These are phyloP conservation scores for Cyclocybe cylindracea DNA, from an alignment of 768 basidiomycete genomes.

Conservation along the genomic window DNA sequence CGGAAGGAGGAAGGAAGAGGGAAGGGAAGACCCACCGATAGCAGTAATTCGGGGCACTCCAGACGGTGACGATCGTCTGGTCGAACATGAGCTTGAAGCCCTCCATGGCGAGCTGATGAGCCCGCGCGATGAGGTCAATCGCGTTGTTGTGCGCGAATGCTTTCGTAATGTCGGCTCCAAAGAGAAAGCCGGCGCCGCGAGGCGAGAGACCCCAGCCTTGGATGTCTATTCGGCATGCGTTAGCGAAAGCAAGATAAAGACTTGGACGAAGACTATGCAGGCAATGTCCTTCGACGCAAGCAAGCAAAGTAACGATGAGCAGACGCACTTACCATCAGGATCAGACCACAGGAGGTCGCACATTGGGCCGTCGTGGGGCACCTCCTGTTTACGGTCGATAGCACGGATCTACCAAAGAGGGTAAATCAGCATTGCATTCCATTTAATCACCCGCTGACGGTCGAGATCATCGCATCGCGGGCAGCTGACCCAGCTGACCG, in stretches of 20 bases:
- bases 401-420: slow-evolving; percentile 69
- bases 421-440: not conserved
- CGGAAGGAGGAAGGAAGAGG: no score
- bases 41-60: slow-evolving; percentile 98
- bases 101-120: slow-evolving; percentile 98
- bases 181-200: slow-evolving; percentile 95
- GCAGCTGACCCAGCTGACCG: no score
- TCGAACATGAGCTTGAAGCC: slow-evolving; percentile 99
- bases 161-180: slow-evolving; percentile 91
- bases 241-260: not conserved
- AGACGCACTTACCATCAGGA: slow-evolving; percentile 77
- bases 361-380: slow-evolving; percentile 98
- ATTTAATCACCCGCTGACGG: no score
- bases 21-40: slow-evolving; percentile 76
- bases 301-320: slow-evolving; percentile 1
- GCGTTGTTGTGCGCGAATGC: slow-evolving; percentile 88
- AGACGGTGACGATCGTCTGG: slow-evolving; percentile 91
- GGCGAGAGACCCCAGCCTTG: slow-evolving; percentile 95
- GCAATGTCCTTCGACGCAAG: no score
- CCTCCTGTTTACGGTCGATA: slow-evolving; percentile 96
- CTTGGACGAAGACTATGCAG: not conserved
- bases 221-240: slow-evolving; percentile 61
- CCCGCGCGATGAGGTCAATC: slow-evolving; percentile 93
- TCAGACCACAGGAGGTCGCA: slow-evolving; percentile 99
- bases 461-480: no score